Evolutionary conservation across 2,329 filamentous ascomycete genomes (phyloP).

Genomic region (Hysterium pulicare): DNA sequence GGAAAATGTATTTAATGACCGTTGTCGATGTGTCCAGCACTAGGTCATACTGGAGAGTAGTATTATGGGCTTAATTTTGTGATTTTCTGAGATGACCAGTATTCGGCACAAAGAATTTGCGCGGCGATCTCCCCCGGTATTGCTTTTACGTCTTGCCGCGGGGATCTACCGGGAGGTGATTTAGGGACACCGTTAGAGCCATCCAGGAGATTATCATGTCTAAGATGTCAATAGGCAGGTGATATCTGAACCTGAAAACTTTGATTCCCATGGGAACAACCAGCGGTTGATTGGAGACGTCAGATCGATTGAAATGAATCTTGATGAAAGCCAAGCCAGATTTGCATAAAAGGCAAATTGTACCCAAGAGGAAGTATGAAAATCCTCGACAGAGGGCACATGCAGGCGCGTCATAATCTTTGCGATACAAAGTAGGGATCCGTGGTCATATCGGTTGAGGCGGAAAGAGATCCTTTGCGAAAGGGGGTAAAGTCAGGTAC

Average conservation of each 20-base stretch:
- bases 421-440: too few relatives aligned
- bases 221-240: background rate
- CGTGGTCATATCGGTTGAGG: too few relatives aligned
- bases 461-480: too few relatives aligned
- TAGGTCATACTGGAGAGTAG: background rate
- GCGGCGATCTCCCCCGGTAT: conserved; percentile 8
- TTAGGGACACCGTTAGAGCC: background rate
- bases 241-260: background rate
- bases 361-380: too few relatives aligned
- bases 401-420: too few relatives aligned
- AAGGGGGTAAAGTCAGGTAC: too few relatives aligned
- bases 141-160: background rate
- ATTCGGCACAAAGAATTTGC: too few relatives aligned
- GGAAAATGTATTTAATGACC: conserved; percentile 2
- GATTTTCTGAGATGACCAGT: conserved; percentile 3
- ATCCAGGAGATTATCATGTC: background rate
- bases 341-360: too few relatives aligned
- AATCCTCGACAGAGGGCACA: too few relatives aligned
- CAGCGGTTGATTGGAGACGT: background rate
- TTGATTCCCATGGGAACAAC: background rate
- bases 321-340: background rate
- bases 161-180: conserved; percentile 1
- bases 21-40: background rate
- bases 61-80: conserved; percentile 2
- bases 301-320: background rate